A percentile compares a stretch with the other conserved stretches of the same genome.
Conservation (phyloP, 148 eudicot genomes). For the Spergularia marina region DNA sequence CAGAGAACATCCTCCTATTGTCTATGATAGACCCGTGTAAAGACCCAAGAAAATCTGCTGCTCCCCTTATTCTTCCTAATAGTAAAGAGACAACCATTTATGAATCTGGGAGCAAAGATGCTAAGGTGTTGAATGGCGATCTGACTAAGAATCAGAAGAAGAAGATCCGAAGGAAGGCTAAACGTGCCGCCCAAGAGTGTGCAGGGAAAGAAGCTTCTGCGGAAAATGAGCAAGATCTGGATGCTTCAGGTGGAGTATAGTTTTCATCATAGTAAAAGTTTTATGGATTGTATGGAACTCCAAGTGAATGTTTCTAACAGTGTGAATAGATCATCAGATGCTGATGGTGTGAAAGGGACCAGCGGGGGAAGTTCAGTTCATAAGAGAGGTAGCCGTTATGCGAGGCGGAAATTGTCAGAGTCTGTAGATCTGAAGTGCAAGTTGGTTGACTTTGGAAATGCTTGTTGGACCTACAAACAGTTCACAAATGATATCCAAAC, state of each 20-base stretch:
- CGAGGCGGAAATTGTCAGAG: constrained; percentile 56
- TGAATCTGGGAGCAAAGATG: constrained; percentile 55
- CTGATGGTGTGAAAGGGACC: constrained; percentile 35
- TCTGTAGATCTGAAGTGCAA: constrained; percentile 79
- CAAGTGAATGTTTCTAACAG: constrained; percentile 32
- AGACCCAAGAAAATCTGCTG: constrained; percentile 68
- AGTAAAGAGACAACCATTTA: constrained; percentile 47
- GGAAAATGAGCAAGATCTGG: constrained; percentile 45
- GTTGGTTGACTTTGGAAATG: constrained; percentile 96
- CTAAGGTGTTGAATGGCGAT: constrained; percentile 49
- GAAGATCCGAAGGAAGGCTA: constrained; percentile 74
- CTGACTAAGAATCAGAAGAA: constrained; percentile 89
- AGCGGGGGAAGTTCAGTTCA: constrained; percentile 39
- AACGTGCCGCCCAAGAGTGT: constrained; percentile 68
- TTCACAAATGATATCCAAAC: constrained; percentile 95
- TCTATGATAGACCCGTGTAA: constrained; percentile 80
- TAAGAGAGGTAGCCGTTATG: constrained; percentile 61
- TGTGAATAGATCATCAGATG: constrained; percentile 42
- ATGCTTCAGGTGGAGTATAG: constrained; percentile 43
- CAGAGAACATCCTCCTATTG: constrained; percentile 76
- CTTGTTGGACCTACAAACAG: constrained; percentile 97
- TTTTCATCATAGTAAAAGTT: constrained; percentile 29
- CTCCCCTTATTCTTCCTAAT: constrained; percentile 55
- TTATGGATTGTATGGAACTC: constrained; percentile 25
- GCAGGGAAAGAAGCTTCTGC: constrained; percentile 48